phyloP scores from a whole-genome alignment of 2,329 filamentous ascomycete genomes.

The Cordyceps cicadae region DNA sequence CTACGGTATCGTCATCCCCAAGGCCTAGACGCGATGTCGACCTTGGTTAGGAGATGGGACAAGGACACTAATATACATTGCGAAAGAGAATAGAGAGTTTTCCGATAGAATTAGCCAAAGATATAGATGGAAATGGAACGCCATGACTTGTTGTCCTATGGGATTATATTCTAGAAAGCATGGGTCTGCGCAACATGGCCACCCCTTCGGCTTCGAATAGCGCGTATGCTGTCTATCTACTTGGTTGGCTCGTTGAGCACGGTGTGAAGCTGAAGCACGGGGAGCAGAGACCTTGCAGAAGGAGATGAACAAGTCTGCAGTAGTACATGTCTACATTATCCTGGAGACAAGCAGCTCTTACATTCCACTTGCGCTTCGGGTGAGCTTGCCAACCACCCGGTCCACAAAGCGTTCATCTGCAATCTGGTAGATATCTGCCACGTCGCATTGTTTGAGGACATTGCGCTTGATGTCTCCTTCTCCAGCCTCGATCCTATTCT shows the following conservation, averaged over 20 bases:
- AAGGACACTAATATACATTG: not conserved
- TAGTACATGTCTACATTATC: not conserved
- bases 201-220: not conserved
- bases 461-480: slow-evolving; percentile 18
- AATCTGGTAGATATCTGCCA: slow-evolving; percentile 15
- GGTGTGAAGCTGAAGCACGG: slow-evolving; percentile 22
- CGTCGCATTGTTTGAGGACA: slow-evolving; percentile 15
- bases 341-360: slow-evolving; percentile 12
- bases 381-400: slow-evolving; percentile 19
- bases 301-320: not conserved
- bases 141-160: too few species aligned
- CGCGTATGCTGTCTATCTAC: not conserved
- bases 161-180: not conserved
- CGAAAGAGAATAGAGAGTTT: not conserved
- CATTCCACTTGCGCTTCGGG: slow-evolving; percentile 20
- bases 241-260: slow-evolving; percentile 22
- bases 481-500: not conserved
- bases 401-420: slow-evolving; percentile 19
- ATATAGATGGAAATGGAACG: not conserved
- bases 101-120: not conserved
- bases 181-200: not conserved
- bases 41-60: not conserved
- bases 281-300: slow-evolving; percentile 20
- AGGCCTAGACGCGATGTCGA: not conserved
- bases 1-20: slow-evolving; percentile 46